Percentiles rank a stretch among this genome's conserved stretches.
phyloP scores from a whole-genome alignment of 495 filamentous ascomycete species.

The Stereocaulon alpinum region DNA sequence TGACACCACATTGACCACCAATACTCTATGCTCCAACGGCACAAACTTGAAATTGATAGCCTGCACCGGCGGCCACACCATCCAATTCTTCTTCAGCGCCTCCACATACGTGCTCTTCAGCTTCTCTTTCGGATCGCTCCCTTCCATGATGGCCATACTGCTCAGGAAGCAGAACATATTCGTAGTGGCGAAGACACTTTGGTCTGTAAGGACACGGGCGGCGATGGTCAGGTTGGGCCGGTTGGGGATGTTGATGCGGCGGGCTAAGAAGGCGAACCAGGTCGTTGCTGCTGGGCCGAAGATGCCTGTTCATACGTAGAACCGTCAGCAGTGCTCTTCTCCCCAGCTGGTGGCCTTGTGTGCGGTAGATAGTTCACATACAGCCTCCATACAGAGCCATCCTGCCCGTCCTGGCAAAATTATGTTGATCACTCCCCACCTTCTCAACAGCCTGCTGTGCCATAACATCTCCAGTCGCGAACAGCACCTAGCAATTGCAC shows the following conservation, averaged over 20 bases:
- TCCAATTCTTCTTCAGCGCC: conserved; percentile 74
- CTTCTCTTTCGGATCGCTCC: conserved; percentile 59
- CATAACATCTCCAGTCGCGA: conserved; percentile 80
- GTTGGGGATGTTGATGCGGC: conserved; percentile 52
- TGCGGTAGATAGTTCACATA: conserved; percentile 29
- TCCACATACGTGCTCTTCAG: conserved; percentile 53
- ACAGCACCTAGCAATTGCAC: conserved; percentile 51
- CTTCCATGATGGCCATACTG: conserved; percentile 84
- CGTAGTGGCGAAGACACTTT: conserved; percentile 72
- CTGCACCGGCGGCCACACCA: conserved; percentile 91
- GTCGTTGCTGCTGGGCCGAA: conserved; percentile 86
- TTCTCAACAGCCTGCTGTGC: conserved; percentile 93
- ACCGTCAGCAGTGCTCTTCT: conserved; percentile 7
- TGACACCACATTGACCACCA: conserved; percentile 80
- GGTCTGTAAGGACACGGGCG: conserved; percentile 74
- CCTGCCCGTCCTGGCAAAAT: conserved; percentile 67
- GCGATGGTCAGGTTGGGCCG: conserved; percentile 56
- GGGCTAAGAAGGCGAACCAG: conserved; percentile 78
- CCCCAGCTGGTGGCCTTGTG: too few species aligned
- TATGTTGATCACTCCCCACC: conserved; percentile 67
- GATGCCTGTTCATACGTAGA: conserved; percentile 43
- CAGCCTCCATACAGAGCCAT: conserved; percentile 91
- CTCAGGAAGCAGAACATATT: conserved; percentile 76
- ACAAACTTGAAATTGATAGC: conserved; percentile 83
- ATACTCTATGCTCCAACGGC: conserved; percentile 71